Evolutionary conservation across 2,329 filamentous ascomycete genomes (phyloP), one percentile per base, ranked within the genome.

Genomic region (Pestalotiopsis sp.): DNA sequence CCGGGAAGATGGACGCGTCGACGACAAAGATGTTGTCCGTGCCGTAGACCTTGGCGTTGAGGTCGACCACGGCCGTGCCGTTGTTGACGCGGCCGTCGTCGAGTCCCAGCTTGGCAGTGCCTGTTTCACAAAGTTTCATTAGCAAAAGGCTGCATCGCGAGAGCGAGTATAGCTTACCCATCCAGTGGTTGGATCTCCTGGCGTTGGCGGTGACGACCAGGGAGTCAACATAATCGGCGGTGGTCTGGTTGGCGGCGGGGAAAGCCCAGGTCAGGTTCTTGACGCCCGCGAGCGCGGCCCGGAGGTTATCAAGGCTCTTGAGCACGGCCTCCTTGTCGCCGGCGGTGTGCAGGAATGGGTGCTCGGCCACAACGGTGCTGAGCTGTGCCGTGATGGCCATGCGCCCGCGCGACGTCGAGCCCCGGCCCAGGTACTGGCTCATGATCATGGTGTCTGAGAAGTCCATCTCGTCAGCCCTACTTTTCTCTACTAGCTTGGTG

Each of bases 11-110:
- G 69, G 87, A 89, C 1, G 87, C 90, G 73, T 93, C 90, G 3
- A 92, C 88, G 17, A 92, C 87, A 74, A 90, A 91, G 59, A 92
- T 82, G 79, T 92, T 92, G 74, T 91, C 88, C 1, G 87, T 92
- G 41, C 90, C 90, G 74, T 89, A 92, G n/a, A 92, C 89, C 80
- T 87, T 89, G 72, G 88, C 86, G 79, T 92, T 81, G 4, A 84
- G 79, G 71, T 92, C 90, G 1, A 92, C 90, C 11, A 92, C 90
- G 0, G 88, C 81, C 11, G 83, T 85, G 17, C 89, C 89, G 61
- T 82, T 81, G 11, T 79, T 79, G 64, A 78, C 71, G n/a, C 86
- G 85, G 20, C 87, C 87, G 60, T 88, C 85, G 67, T 88, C 84
- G 0, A 79, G 77, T 2, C 90, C 89, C 73, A 92, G 82, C 78